A percentile compares a stretch with the other conserved stretches of the same genome.
Evolutionary conservation across 2,329 filamentous ascomycete genomes (phyloP).

Genomic region (Phoma sp.): DNA sequence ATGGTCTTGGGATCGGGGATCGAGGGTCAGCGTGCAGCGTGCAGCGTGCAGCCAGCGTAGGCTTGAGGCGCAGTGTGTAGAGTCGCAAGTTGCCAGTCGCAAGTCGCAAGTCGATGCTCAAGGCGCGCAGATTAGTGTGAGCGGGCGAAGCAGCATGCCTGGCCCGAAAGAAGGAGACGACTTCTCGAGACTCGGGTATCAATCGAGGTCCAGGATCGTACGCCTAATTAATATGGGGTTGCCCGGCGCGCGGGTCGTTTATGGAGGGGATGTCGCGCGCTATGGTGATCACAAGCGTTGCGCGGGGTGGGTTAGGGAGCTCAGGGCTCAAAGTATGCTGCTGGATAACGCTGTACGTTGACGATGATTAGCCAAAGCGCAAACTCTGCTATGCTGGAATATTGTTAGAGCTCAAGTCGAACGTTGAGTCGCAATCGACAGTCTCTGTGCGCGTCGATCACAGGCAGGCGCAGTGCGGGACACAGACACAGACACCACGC

Average conservation of each 20-base stretch:
- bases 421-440: conserved; percentile 1
- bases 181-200: conserved; percentile 18
- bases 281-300: conserved; percentile 24
- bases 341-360: conserved; percentile 13
- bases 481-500: conserved; percentile 7
- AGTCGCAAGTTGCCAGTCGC: background rate
- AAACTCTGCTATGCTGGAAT: background rate
- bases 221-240: conserved; percentile 42
- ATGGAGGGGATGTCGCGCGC: conserved; percentile 28
- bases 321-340: conserved; percentile 11
- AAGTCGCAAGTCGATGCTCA: conserved; percentile 28
- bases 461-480: conserved; percentile 16
- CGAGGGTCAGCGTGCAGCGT: conserved; percentile 18
- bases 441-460: conserved; percentile 17
- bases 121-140: conserved; percentile 30
- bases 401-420: background rate
- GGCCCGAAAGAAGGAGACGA: conserved; percentile 21
- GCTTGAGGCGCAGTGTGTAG: conserved; percentile 20
- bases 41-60: conserved; percentile 19
- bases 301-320: conserved; percentile 18
- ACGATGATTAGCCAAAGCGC: background rate
- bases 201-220: conserved; percentile 23
- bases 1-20: conserved; percentile 57
- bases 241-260: conserved; percentile 29
- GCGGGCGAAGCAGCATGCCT: conserved; percentile 41